Conservation (phyloP, 805 yeast genomes). For the Kluyveromyces dobzhanskii region DNA sequence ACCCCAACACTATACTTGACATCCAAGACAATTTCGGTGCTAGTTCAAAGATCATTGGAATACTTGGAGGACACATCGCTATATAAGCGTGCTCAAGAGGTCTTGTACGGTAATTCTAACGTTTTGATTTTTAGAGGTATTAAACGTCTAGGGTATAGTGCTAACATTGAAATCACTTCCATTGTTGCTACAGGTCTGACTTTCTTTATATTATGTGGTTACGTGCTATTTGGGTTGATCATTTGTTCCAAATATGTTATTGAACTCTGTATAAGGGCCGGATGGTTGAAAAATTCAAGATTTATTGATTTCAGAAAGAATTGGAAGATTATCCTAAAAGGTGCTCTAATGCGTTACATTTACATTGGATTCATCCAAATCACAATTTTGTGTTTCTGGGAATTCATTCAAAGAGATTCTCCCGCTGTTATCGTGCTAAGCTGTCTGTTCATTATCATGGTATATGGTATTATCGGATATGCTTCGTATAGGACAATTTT, state of each 20-base stretch:
- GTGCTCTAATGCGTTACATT: conserved; percentile 68
- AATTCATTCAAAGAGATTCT: conserved; percentile 72
- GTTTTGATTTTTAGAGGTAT: conserved; percentile 79
- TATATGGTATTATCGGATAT: conserved; percentile 54
- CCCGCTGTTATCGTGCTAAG: conserved; percentile 84
- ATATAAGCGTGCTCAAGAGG: conserved; percentile 32
- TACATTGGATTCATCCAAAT: conserved; percentile 83
- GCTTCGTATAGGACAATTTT: conserved; percentile 53
- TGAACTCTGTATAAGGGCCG: conserved; percentile 38
- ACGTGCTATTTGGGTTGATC: conserved; percentile 56
- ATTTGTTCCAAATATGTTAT: conserved; percentile 44
- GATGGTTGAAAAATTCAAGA: conserved; percentile 42
- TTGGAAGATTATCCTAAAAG: conserved; percentile 61
- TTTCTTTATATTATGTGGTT: conserved; percentile 70
- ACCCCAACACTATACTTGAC: conserved; percentile 61
- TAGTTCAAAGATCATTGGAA: conserved; percentile 51
- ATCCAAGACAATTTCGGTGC: conserved; percentile 51
- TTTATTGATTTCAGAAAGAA: conserved; percentile 43
- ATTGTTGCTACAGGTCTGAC: conserved; percentile 84
- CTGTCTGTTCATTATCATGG: conserved; percentile 54
- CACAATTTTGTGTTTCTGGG: conserved; percentile 76
- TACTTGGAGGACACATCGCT: conserved; percentile 16
- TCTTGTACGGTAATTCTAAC: conserved; percentile 42
- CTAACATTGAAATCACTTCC: conserved; percentile 74
- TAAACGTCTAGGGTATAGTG: conserved; percentile 68